A percentile compares a stretch with the other conserved stretches of the same genome.
phyloP scores from a whole-genome alignment of 495 filamentous ascomycete species.

The Thermothielavioides terrestris region DNA sequence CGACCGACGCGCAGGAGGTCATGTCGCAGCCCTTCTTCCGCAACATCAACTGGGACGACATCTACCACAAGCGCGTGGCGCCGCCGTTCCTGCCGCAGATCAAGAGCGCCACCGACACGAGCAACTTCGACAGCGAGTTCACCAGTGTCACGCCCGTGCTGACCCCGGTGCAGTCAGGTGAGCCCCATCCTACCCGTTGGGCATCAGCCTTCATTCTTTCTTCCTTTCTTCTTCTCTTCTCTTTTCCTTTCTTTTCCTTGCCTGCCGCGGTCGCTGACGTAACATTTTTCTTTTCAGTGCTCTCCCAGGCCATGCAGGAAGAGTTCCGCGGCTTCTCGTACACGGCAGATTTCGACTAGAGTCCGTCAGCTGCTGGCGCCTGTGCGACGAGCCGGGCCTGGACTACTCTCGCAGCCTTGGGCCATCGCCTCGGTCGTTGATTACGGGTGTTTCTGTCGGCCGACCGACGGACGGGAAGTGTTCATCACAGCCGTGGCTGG shows the following conservation, averaged over 20 bases:
- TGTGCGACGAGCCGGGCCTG: neutral
- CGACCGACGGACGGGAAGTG: too few species aligned
- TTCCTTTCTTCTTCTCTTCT: constrained; percentile 29
- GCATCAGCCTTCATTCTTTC: too few species aligned
- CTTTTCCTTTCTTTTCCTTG: neutral
- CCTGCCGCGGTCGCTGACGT: neutral
- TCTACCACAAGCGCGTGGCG: constrained; percentile 85
- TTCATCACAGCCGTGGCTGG: too few species aligned
- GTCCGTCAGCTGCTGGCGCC: neutral
- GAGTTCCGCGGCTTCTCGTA: constrained; percentile 99
- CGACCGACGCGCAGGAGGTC: constrained; percentile 96
- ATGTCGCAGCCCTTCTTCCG: constrained; percentile 99
- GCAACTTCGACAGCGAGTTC: constrained; percentile 98
- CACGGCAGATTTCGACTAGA: constrained; percentile 43
- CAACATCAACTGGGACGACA: constrained; percentile 97
- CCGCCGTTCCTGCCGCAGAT: constrained; percentile 88
- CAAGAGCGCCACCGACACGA: constrained; percentile 87
- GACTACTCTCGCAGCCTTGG: too few species aligned
- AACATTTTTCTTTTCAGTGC: constrained; percentile 46
- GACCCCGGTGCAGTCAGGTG: constrained; percentile 96
- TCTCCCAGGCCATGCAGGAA: constrained; percentile 98
- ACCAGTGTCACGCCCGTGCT: constrained; percentile 97
- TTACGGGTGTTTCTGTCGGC: too few species aligned
- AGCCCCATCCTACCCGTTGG: too few species aligned
- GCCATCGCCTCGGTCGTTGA: too few species aligned